A percentile compares a stretch with the other conserved stretches of the same genome.
Evolutionary conservation across 1,139 yeast genomes (phyloP).

Genomic region (Yamadazyma diddensiae): DNA sequence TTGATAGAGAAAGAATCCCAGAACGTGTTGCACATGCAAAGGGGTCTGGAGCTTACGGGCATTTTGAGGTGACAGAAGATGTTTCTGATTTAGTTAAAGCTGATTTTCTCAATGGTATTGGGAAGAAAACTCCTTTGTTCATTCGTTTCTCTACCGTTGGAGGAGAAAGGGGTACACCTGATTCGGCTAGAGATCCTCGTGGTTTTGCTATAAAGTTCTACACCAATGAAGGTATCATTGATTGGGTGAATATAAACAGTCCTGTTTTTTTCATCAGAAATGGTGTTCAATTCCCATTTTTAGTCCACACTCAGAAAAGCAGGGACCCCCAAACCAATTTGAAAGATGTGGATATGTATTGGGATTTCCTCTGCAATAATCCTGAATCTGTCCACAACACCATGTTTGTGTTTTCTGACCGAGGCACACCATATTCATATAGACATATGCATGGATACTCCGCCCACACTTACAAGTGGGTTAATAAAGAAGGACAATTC

Average conservation of each 20-base stretch:
- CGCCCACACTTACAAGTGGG: constrained; percentile 71
- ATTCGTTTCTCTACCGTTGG: constrained; percentile 88
- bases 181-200: constrained; percentile 87
- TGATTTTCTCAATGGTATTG: constrained; percentile 65
- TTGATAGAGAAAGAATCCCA: constrained; percentile 84
- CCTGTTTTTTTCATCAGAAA: constrained; percentile 86
- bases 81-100: constrained; percentile 71
- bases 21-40: constrained; percentile 90
- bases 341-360: constrained; percentile 72
- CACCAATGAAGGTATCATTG: constrained; percentile 86
- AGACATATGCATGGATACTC: constrained; percentile 71
- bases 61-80: constrained; percentile 79
- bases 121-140: constrained; percentile 71
- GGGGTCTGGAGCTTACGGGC: constrained; percentile 85
- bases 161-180: constrained; percentile 83
- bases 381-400: constrained; percentile 68
- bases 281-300: constrained; percentile 84
- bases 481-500: constrained; percentile 65
- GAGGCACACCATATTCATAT: constrained; percentile 67
- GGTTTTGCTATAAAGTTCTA: constrained; percentile 82
- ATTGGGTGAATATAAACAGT: constrained; percentile 87
- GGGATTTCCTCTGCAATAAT: constrained; percentile 64
- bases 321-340: constrained; percentile 80
- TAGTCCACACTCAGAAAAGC: constrained; percentile 82
- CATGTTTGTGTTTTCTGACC: constrained; percentile 57